Evolutionary conservation across 306 rosid genomes (phyloP).

Genomic region (Prunus mira): DNA sequence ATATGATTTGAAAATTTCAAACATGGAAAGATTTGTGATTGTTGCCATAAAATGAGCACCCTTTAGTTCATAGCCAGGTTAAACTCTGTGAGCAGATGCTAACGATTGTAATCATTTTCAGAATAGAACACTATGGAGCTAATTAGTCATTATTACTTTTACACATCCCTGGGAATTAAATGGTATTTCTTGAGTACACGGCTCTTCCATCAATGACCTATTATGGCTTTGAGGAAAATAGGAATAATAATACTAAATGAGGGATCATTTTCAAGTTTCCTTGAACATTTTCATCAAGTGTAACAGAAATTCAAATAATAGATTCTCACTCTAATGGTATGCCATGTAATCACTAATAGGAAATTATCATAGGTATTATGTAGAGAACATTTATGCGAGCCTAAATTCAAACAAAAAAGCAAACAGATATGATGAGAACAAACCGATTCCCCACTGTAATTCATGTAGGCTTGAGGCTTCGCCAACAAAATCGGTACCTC

Average conservation of each 20-base stretch:
- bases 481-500: constrained; percentile 85
- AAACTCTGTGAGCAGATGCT: background rate
- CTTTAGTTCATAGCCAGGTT: background rate
- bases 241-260: background rate
- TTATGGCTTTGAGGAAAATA: background rate
- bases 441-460: constrained; percentile 90
- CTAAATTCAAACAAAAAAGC: background rate
- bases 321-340: background rate
- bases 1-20: background rate
- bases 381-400: background rate
- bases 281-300: background rate
- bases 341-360: background rate
- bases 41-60: no score
- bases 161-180: background rate
- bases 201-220: background rate
- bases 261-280: background rate
- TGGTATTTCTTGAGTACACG: background rate
- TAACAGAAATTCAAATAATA: background rate
- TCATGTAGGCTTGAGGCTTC: constrained; percentile 93
- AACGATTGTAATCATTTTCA: background rate
- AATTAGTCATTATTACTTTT: background rate
- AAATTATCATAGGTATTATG: background rate
- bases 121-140: background rate
- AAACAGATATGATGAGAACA: constrained; percentile 32
- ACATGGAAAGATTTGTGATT: background rate